Evolutionary conservation across 192 early-diverging fungal genomes (phyloP).

Genomic region (Mortierella alpina): DNA sequence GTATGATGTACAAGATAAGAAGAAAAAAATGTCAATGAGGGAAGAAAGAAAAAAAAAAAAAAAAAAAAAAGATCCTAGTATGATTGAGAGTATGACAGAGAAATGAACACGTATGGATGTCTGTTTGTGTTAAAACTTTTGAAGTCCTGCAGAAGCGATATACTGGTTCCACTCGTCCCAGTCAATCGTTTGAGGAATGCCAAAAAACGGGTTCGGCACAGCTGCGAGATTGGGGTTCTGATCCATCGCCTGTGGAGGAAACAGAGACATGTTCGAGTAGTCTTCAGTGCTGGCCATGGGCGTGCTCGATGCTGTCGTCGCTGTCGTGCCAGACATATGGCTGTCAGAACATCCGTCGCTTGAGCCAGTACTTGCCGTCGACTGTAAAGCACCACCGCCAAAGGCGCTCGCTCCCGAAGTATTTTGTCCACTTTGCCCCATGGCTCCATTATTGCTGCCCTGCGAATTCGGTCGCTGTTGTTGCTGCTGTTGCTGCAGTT

Average conservation of each 20-base stretch:
- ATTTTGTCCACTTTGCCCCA: too few relatives aligned
- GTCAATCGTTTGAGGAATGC: conserved; percentile 50
- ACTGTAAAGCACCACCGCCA: too few relatives aligned
- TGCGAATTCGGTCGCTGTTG: conserved; percentile 13
- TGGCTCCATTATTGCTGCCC: background rate
- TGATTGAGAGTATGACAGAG: background rate
- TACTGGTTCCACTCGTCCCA: conserved; percentile 57
- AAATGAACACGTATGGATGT: background rate
- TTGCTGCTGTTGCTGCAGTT: conserved; percentile 36
- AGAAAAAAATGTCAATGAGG: background rate
- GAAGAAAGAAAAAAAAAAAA: background rate
- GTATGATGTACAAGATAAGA: background rate
- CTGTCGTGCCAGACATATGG: background rate
- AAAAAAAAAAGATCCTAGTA: background rate
- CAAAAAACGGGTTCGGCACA: conserved; percentile 50
- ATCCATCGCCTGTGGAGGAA: conserved; percentile 26
- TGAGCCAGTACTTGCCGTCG: background rate
- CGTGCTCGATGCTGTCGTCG: background rate
- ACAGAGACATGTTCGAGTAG: conserved; percentile 36
- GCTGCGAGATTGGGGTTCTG: conserved; percentile 32
- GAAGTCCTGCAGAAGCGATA: conserved; percentile 36
- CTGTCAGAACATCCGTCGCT: background rate
- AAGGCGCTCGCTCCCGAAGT: too few relatives aligned
- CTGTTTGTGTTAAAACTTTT: conserved; percentile 18
- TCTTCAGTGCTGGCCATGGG: conserved; percentile 12